Evolutionary conservation across 2,329 filamentous ascomycete genomes (phyloP), one percentile per base, ranked within the genome.

Genomic region (Venturia asperata): DNA sequence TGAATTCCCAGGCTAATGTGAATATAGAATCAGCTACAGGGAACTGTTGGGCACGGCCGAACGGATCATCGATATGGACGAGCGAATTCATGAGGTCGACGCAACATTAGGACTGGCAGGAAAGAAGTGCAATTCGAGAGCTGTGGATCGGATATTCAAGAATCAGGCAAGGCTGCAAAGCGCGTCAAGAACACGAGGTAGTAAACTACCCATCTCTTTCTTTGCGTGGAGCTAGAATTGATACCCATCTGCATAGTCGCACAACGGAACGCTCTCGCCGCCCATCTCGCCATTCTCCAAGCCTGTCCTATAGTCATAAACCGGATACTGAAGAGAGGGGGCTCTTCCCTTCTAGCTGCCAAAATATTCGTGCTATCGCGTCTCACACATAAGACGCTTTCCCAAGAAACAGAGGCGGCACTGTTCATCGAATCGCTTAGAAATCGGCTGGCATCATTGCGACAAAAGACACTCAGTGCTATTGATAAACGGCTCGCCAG

Each of bases 1-100:
- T 30, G 30, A 17, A 24, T 42, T 7, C 21, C 1, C 19, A 56
- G n/a, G 30, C 37, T 65, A 52, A 65, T 66, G 27, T 27, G 1
- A 47, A 9, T 41, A 21, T 69, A 87, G 84, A 24, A 80, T 83
- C 70, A 84, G 85, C 72, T 97, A 97, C 77, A 89, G 93, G 70
- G 91, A 94, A 71, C 85, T 97, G 10, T 85, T 97, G 34, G 90
- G 90, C 63, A 97, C 93, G 0, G 93, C 93, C 64, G 92, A 97
- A 77, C 87, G 87, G n/a, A 97, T 97, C 69, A 89, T 97, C 64
- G 84, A 87, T 67, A 96, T 97, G 91, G 89, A 91, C 69, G 77
- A 77, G 47, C 87, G 93, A 73, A 93, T 94, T 78, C 84, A 87
- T 67, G 78, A 81, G 15, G 88, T 91, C 19, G 91, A 96, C 75